A percentile compares a stretch with the other conserved stretches of the same genome.
These are phyloP conservation scores for Candida nonsorbophila DNA, from an alignment of 805 yeast genomes.

Conservation along the genomic window DNA sequence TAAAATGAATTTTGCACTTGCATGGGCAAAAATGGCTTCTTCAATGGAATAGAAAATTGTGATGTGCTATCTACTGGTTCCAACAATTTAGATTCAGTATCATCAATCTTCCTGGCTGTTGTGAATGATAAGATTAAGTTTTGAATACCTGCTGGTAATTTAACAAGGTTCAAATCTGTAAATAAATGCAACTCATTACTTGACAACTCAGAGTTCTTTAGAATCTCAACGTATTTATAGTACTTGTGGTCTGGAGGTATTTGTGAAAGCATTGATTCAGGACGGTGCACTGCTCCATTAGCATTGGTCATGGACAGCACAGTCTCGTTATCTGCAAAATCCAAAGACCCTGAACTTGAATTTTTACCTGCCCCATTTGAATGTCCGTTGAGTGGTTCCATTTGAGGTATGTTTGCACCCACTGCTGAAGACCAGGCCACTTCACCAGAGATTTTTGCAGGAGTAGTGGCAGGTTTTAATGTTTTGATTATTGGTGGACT, in stretches of 20 bases:
- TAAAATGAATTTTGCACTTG: constrained; percentile 11
- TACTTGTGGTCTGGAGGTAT: constrained; percentile 4
- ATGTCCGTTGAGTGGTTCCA: constrained; percentile 3
- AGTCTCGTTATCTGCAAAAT: no score
- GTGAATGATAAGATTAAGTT: constrained; percentile 34
- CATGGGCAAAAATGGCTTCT: constrained; percentile 30
- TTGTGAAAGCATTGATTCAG: no score
- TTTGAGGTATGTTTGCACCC: constrained; percentile 24
- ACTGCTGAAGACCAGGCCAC: constrained; percentile 57
- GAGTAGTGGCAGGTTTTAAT: constrained; percentile 52
- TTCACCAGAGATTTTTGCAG: constrained; percentile 48
- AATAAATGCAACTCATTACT: constrained; percentile 27
- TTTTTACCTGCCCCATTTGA: neutral
- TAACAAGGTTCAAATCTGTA: constrained; percentile 27
- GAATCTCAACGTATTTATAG: constrained; percentile 17
- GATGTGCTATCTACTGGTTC: constrained; percentile 14
- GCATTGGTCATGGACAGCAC: no score
- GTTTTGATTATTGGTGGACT: constrained; percentile 38
- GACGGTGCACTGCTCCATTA: no score
- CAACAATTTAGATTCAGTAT: constrained; percentile 11
- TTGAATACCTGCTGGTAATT: constrained; percentile 39
- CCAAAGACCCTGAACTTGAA: no score
- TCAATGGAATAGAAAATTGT: constrained; percentile 17
- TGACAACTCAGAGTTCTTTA: constrained; percentile 25
- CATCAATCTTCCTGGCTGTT: constrained; percentile 19